Conservation (phyloP, 768 basidiomycete genomes). For the Lentinus tigrinus region DNA sequence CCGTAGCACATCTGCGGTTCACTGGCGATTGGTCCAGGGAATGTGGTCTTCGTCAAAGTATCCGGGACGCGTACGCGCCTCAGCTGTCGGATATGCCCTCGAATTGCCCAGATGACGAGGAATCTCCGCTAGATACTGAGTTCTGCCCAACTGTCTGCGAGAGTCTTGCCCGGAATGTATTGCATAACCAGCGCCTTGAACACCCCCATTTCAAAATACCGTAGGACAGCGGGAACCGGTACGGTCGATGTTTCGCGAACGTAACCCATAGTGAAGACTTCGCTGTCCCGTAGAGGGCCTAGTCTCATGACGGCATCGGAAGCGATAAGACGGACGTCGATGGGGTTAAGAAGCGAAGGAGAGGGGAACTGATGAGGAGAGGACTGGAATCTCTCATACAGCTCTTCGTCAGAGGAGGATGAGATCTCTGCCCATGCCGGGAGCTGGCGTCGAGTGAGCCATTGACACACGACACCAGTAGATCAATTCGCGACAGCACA, state of each 20-base stretch:
- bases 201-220: background rate
- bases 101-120: conserved; percentile 20
- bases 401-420: background rate
- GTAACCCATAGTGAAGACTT: background rate
- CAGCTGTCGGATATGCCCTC: conserved; percentile 26
- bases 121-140: conserved; percentile 18
- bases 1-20: conserved; percentile 12
- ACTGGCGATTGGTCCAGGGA: background rate
- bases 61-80: conserved; percentile 5
- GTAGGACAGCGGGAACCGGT: conserved; percentile 1
- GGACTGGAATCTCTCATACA: background rate
- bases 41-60: background rate
- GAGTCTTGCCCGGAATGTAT: conserved; percentile 23
- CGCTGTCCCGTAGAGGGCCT: background rate
- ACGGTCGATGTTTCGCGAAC: background rate
- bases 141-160: conserved; percentile 20
- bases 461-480: no score
- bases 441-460: no score
- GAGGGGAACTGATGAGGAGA: background rate
- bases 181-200: conserved; percentile 20
- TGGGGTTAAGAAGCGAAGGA: background rate
- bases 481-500: no score
- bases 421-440: background rate
- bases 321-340: conserved; percentile 1
- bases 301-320: conserved; percentile 8